A percentile compares a stretch with the other conserved stretches of the same genome.
Conservation (phyloP, 1,284 basidiomycete genomes). For the Phylloporus sp. region DNA sequence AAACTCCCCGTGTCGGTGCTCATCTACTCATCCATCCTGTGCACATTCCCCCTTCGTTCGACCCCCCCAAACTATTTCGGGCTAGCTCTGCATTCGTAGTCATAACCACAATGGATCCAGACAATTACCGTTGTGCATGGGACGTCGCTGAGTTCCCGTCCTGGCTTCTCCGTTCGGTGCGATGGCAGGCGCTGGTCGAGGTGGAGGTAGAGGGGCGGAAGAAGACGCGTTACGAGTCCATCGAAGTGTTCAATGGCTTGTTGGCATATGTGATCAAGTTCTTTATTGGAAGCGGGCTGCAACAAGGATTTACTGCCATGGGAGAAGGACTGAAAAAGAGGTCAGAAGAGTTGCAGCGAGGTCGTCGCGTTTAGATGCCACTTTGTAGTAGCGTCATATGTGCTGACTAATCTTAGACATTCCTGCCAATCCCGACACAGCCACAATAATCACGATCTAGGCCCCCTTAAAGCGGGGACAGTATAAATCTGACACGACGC, state of each 20-base stretch:
- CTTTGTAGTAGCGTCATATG: background rate
- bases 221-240: constrained; percentile 65
- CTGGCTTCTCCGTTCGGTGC: constrained; percentile 56
- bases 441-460: constrained; percentile 32
- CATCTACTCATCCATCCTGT: constrained; percentile 53
- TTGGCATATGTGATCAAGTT: constrained; percentile 59
- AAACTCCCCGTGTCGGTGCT: constrained; percentile 51
- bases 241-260: constrained; percentile 63
- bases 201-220: constrained; percentile 43
- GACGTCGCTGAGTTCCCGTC: constrained; percentile 42
- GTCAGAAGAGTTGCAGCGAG: constrained; percentile 43
- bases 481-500: constrained; percentile 23
- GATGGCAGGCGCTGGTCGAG: constrained; percentile 67
- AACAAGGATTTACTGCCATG: constrained; percentile 55
- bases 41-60: constrained; percentile 62
- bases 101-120: constrained; percentile 54
- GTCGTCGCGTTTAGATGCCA: background rate
- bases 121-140: constrained; percentile 63
- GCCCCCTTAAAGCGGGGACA: constrained; percentile 11
- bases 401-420: constrained; percentile 36
- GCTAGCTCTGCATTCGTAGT: constrained; percentile 43
- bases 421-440: constrained; percentile 29
- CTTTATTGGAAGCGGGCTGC: constrained; percentile 48
- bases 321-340: constrained; percentile 59
- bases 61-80: constrained; percentile 38